phyloP scores from a whole-genome alignment of 768 basidiomycete species.

The Pisolithus marmoratus region DNA sequence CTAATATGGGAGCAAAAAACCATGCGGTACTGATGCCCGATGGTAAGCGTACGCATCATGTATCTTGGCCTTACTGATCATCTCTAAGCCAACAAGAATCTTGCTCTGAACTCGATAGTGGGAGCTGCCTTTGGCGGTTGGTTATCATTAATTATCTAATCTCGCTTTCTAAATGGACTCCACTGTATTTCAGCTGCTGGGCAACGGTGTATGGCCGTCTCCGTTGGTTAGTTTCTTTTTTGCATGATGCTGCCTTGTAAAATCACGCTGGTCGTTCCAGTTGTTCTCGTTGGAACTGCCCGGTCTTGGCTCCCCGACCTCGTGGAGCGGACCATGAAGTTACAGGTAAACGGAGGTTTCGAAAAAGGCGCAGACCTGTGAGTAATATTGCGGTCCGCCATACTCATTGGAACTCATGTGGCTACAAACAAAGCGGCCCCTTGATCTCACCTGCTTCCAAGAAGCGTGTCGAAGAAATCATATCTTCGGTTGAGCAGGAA shows the following conservation, averaged over 20 bases:
- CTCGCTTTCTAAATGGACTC: conserved; percentile 5
- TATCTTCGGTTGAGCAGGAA: conserved; percentile 68
- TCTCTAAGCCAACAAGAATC: conserved; percentile 77
- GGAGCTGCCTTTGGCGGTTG: conserved; percentile 91
- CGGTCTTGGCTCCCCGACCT: conserved; percentile 84
- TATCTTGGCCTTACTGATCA: not conserved
- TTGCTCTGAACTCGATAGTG: conserved; percentile 84
- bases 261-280: conserved; percentile 26
- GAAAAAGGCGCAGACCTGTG: conserved; percentile 81
- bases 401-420: not conserved
- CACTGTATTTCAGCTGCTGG: conserved; percentile 66
- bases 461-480: conserved; percentile 65
- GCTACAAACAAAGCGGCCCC: conserved; percentile 48
- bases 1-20: conserved; percentile 95
- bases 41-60: conserved; percentile 41
- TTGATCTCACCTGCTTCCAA: conserved; percentile 82
- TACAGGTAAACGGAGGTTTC: conserved; percentile 88
- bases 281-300: conserved; percentile 76
- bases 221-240: conserved; percentile 56
- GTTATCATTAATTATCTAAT: conserved; percentile 18
- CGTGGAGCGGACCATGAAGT: conserved; percentile 68
- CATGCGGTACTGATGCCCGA: conserved; percentile 93
- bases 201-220: conserved; percentile 95
- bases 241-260: not conserved
- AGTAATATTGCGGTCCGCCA: conserved; percentile 9